These are phyloP conservation scores for Casuarina glauca DNA, from an alignment of 306 rosid genomes.

Conservation along the genomic window DNA sequence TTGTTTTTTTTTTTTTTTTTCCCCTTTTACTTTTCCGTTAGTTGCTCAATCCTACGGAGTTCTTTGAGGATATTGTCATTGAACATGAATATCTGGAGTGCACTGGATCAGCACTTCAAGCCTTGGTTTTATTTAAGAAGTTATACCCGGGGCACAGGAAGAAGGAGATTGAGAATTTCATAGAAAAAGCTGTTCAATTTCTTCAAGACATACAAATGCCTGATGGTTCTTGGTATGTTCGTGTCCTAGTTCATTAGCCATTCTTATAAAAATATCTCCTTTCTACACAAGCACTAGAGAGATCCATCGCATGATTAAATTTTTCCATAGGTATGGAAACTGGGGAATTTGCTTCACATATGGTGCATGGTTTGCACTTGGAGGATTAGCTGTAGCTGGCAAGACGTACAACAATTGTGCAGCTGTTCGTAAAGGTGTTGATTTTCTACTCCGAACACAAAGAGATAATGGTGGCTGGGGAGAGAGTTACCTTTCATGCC, in stretches of 20 bases:
- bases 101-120: constrained; percentile 50
- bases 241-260: background rate
- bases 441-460: constrained; percentile 49
- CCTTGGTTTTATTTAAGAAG: constrained; percentile 41
- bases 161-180: constrained; percentile 42
- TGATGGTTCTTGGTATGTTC: constrained; percentile 42
- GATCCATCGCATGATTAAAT: background rate
- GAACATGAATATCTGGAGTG: constrained; percentile 55
- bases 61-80: constrained; percentile 38
- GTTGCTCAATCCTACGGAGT: constrained; percentile 42
- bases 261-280: background rate
- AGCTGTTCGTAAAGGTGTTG: constrained; percentile 48
- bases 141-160: constrained; percentile 41
- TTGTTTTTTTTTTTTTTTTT: too few relatives aligned
- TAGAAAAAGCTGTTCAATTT: constrained; percentile 31
- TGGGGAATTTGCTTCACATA: constrained; percentile 73
- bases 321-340: constrained; percentile 38
- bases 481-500: constrained; percentile 63
- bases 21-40: background rate
- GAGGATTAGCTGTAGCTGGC: constrained; percentile 57
- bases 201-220: constrained; percentile 40
- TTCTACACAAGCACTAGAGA: background rate
- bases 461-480: constrained; percentile 76
- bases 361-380: constrained; percentile 62
- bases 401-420: constrained; percentile 43